Evolutionary conservation across 257 asterid species (phyloP), one percentile per base, ranked within the genome.

Genomic region (Plantago major): DNA sequence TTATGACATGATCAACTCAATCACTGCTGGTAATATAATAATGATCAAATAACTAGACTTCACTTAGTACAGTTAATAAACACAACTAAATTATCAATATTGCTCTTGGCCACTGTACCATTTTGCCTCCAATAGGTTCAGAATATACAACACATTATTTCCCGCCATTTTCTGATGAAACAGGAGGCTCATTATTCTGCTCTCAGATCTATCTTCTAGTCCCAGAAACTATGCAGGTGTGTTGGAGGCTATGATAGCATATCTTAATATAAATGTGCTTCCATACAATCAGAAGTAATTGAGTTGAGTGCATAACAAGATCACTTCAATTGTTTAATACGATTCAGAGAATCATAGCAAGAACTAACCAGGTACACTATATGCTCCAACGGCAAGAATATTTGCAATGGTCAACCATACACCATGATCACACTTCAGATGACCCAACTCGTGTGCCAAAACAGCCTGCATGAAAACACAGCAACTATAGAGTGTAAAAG

Each of bases 361-460:
- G 64, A 56, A 56, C 60, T 46, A 84, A 88, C 95, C 96, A 58
- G 98, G 98, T 46, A 88, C 52, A 55, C 81, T 77, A 65, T 88
- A 84, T 61, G 92, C 98, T 69, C 96, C 98, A 38, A 90, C 90
- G 26, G 98, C 88, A 51, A 90, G 84, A 76, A 90, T 76, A 73
- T 90, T 90, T 8, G 96, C 98, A 67, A 82, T 70, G 19, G 98
- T 90, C 77, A 90, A 81, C 96, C 98, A 90, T 62, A 90, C 78
- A 54, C 98, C 98, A 72, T 90, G 98, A 73, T 85, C 98, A 66
- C 98, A 91, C 84, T 91, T 88, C 74, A 88, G 75, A 75, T 88
- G 96, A 63, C 96, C 96, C 80, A 88, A 77, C 76, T 88, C 96
- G 64, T 91, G 98, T 67, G 98, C 98, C 84, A 88, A 73, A 67